A percentile compares a stretch with the other conserved stretches of the same genome.
Conservation (phyloP, 2,329 filamentous ascomycete species). For the Colletotrichum tropicale region DNA sequence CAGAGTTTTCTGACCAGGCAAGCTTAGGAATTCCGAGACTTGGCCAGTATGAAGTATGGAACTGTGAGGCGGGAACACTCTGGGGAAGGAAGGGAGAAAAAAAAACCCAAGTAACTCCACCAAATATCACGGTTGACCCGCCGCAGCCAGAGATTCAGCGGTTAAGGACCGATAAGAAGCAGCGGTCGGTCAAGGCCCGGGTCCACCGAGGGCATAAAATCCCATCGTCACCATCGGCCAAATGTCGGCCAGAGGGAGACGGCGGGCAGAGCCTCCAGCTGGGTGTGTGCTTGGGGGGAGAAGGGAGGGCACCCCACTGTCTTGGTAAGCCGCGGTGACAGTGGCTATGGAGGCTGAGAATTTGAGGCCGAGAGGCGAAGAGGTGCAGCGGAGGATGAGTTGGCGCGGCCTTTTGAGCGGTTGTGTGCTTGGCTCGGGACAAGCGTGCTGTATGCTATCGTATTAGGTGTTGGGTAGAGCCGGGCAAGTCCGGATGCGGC, state of each 20-base stretch:
- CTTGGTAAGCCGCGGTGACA: background rate
- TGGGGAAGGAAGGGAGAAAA: background rate
- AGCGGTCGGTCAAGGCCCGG: slow-evolving; percentile 15
- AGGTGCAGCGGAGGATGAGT: background rate
- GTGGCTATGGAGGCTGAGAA: background rate
- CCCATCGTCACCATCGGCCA: slow-evolving; percentile 16
- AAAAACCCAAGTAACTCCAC: slow-evolving; percentile 17
- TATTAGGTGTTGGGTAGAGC: background rate
- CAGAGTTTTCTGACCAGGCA: background rate
- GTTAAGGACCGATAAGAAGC: slow-evolving; percentile 21
- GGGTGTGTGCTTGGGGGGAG: background rate
- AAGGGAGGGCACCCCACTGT: background rate
- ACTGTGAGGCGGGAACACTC: background rate
- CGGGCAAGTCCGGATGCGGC: slow-evolving; percentile 12
- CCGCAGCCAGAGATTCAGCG: slow-evolving; percentile 15
- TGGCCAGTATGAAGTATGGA: background rate
- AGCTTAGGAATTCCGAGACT: background rate
- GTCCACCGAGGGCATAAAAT: slow-evolving; percentile 20
- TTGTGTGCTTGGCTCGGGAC: background rate
- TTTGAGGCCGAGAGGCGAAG: background rate
- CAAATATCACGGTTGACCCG: background rate
- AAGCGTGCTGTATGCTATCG: background rate
- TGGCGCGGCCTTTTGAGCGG: background rate
- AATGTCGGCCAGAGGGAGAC: slow-evolving; percentile 20
- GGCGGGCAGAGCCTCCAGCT: background rate